Evolutionary conservation across 1,284 basidiomycete genomes (phyloP), one percentile per base, ranked within the genome.

Genomic region (Ustilago sp.): DNA sequence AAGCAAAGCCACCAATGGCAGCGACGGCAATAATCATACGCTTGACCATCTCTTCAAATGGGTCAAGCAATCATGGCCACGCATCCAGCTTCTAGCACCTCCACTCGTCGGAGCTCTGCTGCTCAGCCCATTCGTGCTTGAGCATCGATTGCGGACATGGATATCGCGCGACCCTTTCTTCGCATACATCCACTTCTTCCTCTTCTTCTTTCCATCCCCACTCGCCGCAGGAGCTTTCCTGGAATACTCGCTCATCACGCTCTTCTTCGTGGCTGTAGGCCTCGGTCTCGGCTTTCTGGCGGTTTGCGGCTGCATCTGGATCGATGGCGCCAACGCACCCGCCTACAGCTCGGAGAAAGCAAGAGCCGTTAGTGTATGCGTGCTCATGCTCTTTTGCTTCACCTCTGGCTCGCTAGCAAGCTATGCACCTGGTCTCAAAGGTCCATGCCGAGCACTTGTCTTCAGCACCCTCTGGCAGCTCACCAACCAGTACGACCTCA

Each of bases 191-290:
- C 72, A 62, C 63, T 69, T 56, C 36, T 58, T 70, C 52, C 74
- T 82, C 28, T 82, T 82, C 65, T 82, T 84, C 69, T 85, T 74
- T 28, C 82, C 83, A 0, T 68, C 68, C 0, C 71, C 70, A 2
- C 67, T 60, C 31, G 74, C 80, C 3, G 59, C 81, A 32, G 82
- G 81, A 15, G 65, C 74, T 12, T 81, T 78, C 41, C 23, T 84
- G 15, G 80, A 84, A 53, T 51, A 59, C 1, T 76, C 77, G 9
- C 35, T 80, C 39, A 66, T 85, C 31, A 66, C 69, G 8, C 39
- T 83, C 15, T 11, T 80, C 17, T 72, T 60, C 12, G 70, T 69
- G 12, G 59, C 77, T 12, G 32, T 79, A 4, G 77, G 76, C 12
- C 54, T 76, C 8, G 82, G 62, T 2, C 23, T 83, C 35, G 56